A percentile compares a stretch with the other conserved stretches of the same genome.
Evolutionary conservation across 108 stramenopile genomes (phyloP).

Genomic region (Pseudonitzschia pungens): DNA sequence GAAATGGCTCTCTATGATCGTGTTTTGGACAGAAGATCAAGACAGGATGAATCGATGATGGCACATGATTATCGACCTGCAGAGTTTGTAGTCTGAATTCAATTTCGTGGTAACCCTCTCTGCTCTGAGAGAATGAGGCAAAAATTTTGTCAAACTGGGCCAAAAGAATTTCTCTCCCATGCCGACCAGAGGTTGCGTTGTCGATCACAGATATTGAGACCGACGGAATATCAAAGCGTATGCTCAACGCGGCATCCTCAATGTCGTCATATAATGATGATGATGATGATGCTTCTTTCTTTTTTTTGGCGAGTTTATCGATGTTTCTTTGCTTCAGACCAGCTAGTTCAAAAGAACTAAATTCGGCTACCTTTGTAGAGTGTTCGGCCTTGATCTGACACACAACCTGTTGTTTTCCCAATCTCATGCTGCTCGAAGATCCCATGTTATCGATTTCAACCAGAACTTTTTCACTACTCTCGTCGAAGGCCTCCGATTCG

Average conservation of each 20-base stretch:
- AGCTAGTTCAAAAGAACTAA: constrained; percentile 22
- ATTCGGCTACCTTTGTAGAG: constrained; percentile 77
- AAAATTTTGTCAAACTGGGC: constrained; percentile 44
- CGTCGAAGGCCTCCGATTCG: constrained; percentile 32
- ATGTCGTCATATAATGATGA: constrained; percentile 28
- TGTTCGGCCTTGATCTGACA: constrained; percentile 70
- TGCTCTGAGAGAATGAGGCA: constrained; percentile 54
- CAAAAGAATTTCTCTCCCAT: constrained; percentile 70
- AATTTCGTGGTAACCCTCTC: constrained; percentile 75
- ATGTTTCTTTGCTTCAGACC: constrained; percentile 10
- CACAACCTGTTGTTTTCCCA: constrained; percentile 42
- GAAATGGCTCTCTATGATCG: constrained; percentile 53
- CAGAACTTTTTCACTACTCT: constrained; percentile 28
- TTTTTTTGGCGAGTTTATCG: background rate
- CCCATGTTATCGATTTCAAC: constrained; percentile 78
- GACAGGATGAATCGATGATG: constrained; percentile 67
- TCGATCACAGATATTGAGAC: constrained; percentile 65
- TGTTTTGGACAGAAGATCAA: constrained; percentile 52
- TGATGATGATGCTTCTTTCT: background rate
- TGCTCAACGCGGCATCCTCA: constrained; percentile 51
- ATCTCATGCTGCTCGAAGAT: constrained; percentile 43
- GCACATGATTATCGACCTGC: constrained; percentile 81
- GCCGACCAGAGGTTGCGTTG: constrained; percentile 36
- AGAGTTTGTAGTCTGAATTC: constrained; percentile 53
- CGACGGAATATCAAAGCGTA: constrained; percentile 51